These are phyloP conservation scores for Daphne laureola DNA, from an alignment of 441 rosid genomes.

Conservation along the genomic window DNA sequence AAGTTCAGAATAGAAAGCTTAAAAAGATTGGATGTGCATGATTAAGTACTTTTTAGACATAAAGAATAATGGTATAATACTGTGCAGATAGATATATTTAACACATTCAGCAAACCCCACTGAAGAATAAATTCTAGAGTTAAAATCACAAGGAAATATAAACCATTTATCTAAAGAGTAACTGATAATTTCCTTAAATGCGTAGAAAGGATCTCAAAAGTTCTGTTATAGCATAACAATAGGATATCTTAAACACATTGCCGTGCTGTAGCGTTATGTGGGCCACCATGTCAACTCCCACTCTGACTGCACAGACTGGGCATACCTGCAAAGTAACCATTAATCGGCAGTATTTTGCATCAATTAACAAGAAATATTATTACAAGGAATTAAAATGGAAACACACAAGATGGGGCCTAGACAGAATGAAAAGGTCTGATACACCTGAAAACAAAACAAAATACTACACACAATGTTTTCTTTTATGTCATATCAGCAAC, in stretches of 20 bases:
- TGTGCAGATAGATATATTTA: not conserved
- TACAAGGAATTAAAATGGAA: too few relatives aligned
- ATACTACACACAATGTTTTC: too few relatives aligned
- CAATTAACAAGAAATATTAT: too few relatives aligned
- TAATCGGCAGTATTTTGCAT: too few relatives aligned
- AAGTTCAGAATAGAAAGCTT: too few relatives aligned
- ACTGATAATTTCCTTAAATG: not conserved
- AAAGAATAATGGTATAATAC: not conserved
- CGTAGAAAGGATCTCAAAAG: conserved; percentile 5
- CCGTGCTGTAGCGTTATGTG: conserved; percentile 93
- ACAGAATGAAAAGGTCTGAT: too few relatives aligned
- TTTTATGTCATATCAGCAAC: too few relatives aligned
- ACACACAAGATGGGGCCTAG: too few relatives aligned
- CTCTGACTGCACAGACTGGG: conserved; percentile 82
- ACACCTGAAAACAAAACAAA: too few relatives aligned
- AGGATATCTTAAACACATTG: conserved; percentile 89
- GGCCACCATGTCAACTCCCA: conserved; percentile 90
- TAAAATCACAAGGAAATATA: not conserved
- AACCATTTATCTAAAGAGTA: not conserved
- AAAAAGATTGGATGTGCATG: too few relatives aligned
- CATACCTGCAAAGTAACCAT: conserved; percentile 56
- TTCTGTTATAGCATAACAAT: conserved; percentile 1
- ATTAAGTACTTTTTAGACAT: not conserved
- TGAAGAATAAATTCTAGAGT: not conserved
- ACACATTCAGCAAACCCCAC: not conserved